Evolutionary conservation across 116 monocot species (phyloP).

Genomic region (Trichopus zeylanicus): DNA sequence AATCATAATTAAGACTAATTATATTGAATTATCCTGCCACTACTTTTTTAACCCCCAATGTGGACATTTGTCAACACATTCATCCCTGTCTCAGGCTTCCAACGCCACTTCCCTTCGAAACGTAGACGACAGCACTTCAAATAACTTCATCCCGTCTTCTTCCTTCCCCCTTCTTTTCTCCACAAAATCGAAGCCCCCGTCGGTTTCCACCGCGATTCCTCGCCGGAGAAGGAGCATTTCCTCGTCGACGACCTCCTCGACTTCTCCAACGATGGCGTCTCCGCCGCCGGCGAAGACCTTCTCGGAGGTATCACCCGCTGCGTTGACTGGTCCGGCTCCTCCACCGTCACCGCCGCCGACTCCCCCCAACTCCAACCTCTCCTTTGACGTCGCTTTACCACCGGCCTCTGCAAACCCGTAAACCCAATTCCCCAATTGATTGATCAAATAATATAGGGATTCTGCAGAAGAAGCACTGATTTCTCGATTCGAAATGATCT

Average conservation of each 20-base stretch:
- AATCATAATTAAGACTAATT: too few species aligned
- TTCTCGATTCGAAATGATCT: neutral
- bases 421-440: neutral
- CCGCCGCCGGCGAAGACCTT: conserved; percentile 11
- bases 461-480: too few species aligned
- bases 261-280: conserved; percentile 44
- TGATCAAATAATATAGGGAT: neutral
- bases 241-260: conserved; percentile 67
- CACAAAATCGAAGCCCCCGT: conserved; percentile 13
- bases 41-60: too few species aligned
- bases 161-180: too few species aligned
- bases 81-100: too few species aligned
- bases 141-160: too few species aligned
- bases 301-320: conserved; percentile 3
- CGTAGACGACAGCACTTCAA: too few species aligned
- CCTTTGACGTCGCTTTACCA: conserved; percentile 13
- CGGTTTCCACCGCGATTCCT: conserved; percentile 4
- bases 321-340: neutral
- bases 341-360: conserved; percentile 1
- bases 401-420: conserved; percentile 50
- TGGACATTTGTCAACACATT: too few species aligned
- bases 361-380: neutral
- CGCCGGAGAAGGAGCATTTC: conserved; percentile 33
- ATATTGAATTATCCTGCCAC: too few species aligned
- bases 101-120: too few species aligned